Conservation (phyloP, 1,139 yeast species). For the Yamadazyma friedrichii region DNA sequence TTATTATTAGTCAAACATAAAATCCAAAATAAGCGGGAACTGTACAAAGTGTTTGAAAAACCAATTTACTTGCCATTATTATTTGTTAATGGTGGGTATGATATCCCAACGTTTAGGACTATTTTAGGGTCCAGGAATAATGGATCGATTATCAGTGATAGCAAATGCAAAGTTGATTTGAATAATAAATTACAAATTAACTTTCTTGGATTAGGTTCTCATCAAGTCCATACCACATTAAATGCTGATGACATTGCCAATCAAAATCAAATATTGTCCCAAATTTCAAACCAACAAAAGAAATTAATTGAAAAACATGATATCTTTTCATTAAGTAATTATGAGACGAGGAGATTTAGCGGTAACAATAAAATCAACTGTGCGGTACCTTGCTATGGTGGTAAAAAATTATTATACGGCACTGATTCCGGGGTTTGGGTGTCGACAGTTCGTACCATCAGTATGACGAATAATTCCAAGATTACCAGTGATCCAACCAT, state of each 20-base stretch:
- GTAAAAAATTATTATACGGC: slow-evolving; percentile 85
- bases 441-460: slow-evolving; percentile 55
- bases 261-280: slow-evolving; percentile 79
- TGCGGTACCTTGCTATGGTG: slow-evolving; percentile 94
- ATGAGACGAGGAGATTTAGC: slow-evolving; percentile 69
- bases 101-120: slow-evolving; percentile 62
- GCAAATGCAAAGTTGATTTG: slow-evolving; percentile 29
- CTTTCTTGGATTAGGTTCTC: slow-evolving; percentile 45
- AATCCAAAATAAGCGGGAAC: slow-evolving; percentile 86
- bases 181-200: slow-evolving; percentile 48
- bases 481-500: slow-evolving; percentile 73
- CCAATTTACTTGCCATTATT: slow-evolving; percentile 89
- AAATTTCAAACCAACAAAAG: slow-evolving; percentile 75
- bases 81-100: slow-evolving; percentile 74
- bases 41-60: slow-evolving; percentile 84
- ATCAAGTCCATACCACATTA: slow-evolving; percentile 42
- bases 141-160: slow-evolving; percentile 42
- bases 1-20: slow-evolving; percentile 83
- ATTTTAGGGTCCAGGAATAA: slow-evolving; percentile 35
- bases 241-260: slow-evolving; percentile 56
- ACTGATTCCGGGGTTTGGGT: slow-evolving; percentile 91
- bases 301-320: slow-evolving; percentile 71
- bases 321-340: slow-evolving; percentile 74
- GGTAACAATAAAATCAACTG: slow-evolving; percentile 80
- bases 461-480: slow-evolving; percentile 43